Evolutionary conservation across 2,329 filamentous ascomycete species (phyloP).

Genomic region (Fusarium sp.): DNA sequence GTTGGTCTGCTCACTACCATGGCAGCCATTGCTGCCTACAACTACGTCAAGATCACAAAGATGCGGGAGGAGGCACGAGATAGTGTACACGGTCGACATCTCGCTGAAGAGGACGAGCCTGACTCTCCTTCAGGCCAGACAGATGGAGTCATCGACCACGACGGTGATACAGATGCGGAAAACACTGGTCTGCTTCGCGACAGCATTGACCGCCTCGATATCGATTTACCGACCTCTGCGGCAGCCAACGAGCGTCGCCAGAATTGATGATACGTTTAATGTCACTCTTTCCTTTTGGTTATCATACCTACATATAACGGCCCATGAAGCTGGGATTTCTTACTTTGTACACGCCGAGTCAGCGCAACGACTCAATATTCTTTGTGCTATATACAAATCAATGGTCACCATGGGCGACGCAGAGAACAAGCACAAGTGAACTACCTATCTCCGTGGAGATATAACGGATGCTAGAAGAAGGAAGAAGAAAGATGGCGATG

Average conservation of each 20-base stretch:
- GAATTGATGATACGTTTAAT: constrained; percentile 28
- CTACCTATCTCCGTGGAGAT: background rate
- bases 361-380: constrained; percentile 15
- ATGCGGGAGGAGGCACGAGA: constrained; percentile 82
- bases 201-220: constrained; percentile 51
- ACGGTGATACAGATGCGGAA: constrained; percentile 58
- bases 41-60: constrained; percentile 90
- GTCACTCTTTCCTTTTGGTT: constrained; percentile 29
- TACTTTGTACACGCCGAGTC: constrained; percentile 21
- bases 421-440: constrained; percentile 19
- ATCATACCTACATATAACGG: constrained; percentile 30
- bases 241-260: constrained; percentile 29
- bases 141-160: constrained; percentile 56
- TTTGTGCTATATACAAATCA: constrained; percentile 37
- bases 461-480: constrained; percentile 8
- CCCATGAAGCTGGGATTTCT: constrained; percentile 16
- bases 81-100: constrained; percentile 59
- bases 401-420: constrained; percentile 15
- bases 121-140: constrained; percentile 52
- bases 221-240: constrained; percentile 47
- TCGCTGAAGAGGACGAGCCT: constrained; percentile 46
- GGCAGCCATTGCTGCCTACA: constrained; percentile 86
- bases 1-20: constrained; percentile 90
- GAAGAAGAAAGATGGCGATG: background rate
- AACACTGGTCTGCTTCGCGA: constrained; percentile 58